Conservation (phyloP, 257 asterid species). For the Gynochthodes officinalis region DNA sequence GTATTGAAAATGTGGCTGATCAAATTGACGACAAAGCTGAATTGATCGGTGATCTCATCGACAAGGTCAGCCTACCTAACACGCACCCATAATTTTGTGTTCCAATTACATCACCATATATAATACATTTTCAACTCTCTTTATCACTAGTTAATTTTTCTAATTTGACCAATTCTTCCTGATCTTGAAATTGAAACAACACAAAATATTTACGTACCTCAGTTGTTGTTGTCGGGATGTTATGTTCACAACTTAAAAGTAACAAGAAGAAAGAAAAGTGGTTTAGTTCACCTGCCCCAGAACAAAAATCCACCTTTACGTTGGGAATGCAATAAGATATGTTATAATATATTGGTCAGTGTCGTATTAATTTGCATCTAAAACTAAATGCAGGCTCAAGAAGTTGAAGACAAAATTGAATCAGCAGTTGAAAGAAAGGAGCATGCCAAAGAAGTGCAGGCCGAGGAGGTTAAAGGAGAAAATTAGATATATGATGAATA, state of each 20-base stretch:
- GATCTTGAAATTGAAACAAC: too few relatives aligned
- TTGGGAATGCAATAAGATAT: background rate
- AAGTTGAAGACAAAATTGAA: constrained; percentile 18
- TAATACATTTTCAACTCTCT: background rate
- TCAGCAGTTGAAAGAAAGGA: constrained; percentile 2
- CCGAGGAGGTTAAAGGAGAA: background rate
- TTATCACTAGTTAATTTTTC: background rate
- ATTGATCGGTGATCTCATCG: constrained; percentile 20
- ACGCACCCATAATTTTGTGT: background rate
- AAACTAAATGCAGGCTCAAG: constrained; percentile 20
- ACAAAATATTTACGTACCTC: too few relatives aligned
- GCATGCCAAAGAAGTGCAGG: background rate
- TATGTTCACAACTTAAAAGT: too few relatives aligned
- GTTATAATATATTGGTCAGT: too few relatives aligned
- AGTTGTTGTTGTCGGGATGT: too few relatives aligned
- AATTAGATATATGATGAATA: background rate
- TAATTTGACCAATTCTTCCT: background rate
- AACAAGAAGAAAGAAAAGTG: too few relatives aligned
- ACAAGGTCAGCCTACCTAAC: constrained; percentile 26
- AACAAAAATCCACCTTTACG: background rate
- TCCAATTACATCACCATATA: background rate
- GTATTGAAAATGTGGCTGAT: constrained; percentile 26
- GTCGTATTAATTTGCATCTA: background rate
- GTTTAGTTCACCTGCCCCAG: background rate
- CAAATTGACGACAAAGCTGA: constrained; percentile 21